phyloP scores from a whole-genome alignment of 2,329 filamentous ascomycete genomes.

The Aciculosporium take region DNA sequence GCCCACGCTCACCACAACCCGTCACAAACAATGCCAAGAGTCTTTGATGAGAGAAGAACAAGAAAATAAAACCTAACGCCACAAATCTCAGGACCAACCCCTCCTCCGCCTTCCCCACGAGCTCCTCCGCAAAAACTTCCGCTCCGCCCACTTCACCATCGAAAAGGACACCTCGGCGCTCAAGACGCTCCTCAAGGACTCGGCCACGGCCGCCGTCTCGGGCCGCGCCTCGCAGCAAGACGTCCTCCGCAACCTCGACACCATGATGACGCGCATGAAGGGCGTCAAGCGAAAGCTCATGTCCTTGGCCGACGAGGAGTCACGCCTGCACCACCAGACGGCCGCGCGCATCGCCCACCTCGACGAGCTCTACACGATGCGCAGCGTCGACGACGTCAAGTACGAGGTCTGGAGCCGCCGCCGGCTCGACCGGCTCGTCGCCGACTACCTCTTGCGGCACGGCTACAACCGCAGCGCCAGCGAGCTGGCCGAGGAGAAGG shows the following conservation, averaged over 20 bases:
- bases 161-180: constrained; percentile 55
- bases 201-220: constrained; percentile 52
- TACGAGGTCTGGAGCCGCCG: constrained; percentile 83
- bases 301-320: constrained; percentile 64
- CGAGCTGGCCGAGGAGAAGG: constrained; percentile 58
- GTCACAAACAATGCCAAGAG: neutral
- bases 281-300: constrained; percentile 79
- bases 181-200: constrained; percentile 46
- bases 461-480: constrained; percentile 69
- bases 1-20: neutral
- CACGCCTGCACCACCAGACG: constrained; percentile 58
- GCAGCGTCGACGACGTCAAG: constrained; percentile 74
- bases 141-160: constrained; percentile 62
- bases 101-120: constrained; percentile 87
- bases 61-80: too few species aligned
- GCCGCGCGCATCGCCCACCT: constrained; percentile 68
- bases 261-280: constrained; percentile 73
- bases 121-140: constrained; percentile 87
- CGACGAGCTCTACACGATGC: constrained; percentile 64
- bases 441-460: constrained; percentile 81
- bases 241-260: constrained; percentile 67
- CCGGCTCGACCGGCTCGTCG: constrained; percentile 67
- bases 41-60: too few species aligned
- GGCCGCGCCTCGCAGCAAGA: constrained; percentile 49
- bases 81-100: constrained; percentile 65